phyloP scores from a whole-genome alignment of 768 basidiomycete genomes.

The Fomitopsis serialis region DNA sequence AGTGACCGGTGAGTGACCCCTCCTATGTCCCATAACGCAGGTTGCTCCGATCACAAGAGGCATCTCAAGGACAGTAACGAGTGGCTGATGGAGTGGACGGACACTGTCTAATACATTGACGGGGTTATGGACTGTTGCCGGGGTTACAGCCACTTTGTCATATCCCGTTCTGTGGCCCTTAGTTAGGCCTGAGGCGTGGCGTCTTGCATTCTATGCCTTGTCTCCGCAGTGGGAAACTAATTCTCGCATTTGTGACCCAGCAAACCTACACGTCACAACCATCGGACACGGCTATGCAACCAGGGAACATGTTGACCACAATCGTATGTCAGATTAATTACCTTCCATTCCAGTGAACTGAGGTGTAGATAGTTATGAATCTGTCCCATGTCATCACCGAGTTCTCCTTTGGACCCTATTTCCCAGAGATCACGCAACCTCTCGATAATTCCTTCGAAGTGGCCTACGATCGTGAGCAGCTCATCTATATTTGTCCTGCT shows the following conservation, averaged over 20 bases:
- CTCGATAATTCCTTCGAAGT: conserved; percentile 86
- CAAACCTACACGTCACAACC: conserved; percentile 92
- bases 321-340: conserved; percentile 43
- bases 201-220: too few species aligned
- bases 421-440: conserved; percentile 93
- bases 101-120: too few species aligned
- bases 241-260: conserved; percentile 26
- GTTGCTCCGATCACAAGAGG: too few species aligned
- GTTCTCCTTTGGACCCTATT: conserved; percentile 94
- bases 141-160: too few species aligned
- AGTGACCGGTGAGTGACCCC: conserved; percentile 61
- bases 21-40: background rate
- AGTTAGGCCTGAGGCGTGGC: too few species aligned
- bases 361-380: conserved; percentile 71
- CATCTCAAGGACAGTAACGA: too few species aligned
- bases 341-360: background rate
- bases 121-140: too few species aligned
- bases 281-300: conserved; percentile 93
- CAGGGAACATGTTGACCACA: conserved; percentile 82
- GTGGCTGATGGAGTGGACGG: too few species aligned
- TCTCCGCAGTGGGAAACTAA: background rate
- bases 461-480: conserved; percentile 57
- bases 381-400: conserved; percentile 94
- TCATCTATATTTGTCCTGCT: background rate
- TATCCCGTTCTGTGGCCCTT: background rate